Evolutionary conservation across 805 yeast genomes (phyloP).

Genomic region (Danielia oregonensis): DNA sequence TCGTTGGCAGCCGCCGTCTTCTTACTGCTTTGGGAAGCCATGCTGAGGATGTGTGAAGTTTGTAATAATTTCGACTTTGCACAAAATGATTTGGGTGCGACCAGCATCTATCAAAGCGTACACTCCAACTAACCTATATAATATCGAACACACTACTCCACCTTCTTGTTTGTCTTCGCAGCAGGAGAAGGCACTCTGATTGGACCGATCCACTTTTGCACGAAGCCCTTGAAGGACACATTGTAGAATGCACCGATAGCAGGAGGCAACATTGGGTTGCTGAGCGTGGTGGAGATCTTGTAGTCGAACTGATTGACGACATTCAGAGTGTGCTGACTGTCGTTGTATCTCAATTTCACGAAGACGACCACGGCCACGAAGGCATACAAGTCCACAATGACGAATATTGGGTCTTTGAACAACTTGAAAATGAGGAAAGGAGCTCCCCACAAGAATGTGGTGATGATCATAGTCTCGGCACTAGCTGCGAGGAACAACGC

Average conservation of each 20-base stretch:
- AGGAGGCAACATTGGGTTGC: slow-evolving; percentile 13
- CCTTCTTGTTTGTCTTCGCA: slow-evolving; percentile 10
- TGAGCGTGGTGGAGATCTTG: slow-evolving; percentile 27
- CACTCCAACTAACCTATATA: too few relatives aligned
- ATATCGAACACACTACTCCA: too few relatives aligned
- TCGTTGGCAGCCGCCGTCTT: slow-evolving; percentile 45
- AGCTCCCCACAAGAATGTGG: slow-evolving; percentile 21
- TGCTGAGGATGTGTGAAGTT: slow-evolving; percentile 12
- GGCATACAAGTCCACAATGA: slow-evolving; percentile 34
- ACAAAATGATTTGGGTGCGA: too few relatives aligned
- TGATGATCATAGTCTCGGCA: slow-evolving; percentile 29
- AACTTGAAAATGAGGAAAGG: slow-evolving; percentile 24
- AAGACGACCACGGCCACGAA: slow-evolving; percentile 27
- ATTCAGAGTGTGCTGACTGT: slow-evolving; percentile 29
- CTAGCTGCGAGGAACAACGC: slow-evolving; percentile 38
- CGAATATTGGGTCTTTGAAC: slow-evolving; percentile 21
- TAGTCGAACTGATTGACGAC: slow-evolving; percentile 46
- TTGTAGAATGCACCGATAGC: slow-evolving; percentile 16
- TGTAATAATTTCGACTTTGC: too few relatives aligned
- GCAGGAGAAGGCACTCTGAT: slow-evolving; percentile 22
- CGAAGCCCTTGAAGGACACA: slow-evolving; percentile 15
- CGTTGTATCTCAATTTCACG: slow-evolving; percentile 33
- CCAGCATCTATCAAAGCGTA: too few relatives aligned
- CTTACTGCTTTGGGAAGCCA: slow-evolving; percentile 59
- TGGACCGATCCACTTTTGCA: slow-evolving; percentile 17